Conservation (phyloP, 78 protist species). For the Dictyostelium brefeldianum region DNA sequence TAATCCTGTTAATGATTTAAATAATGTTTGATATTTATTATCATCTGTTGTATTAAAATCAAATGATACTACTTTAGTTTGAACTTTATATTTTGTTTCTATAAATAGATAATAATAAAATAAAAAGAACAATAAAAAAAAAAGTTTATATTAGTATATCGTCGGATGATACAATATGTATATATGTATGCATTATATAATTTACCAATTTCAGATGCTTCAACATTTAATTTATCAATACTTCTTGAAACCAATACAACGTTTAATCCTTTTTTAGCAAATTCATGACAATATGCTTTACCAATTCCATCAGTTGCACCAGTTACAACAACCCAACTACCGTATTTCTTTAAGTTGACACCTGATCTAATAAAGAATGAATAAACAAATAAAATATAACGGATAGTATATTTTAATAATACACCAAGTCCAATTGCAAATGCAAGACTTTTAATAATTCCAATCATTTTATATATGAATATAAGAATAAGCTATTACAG, state of each 20-base stretch:
- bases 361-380: conserved; percentile 54
- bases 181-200: too few species aligned
- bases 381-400: conserved; percentile 31
- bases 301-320: conserved; percentile 94
- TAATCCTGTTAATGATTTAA: not conserved
- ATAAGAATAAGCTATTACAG: too few species aligned
- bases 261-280: conserved; percentile 85
- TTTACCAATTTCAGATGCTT: conserved; percentile 28
- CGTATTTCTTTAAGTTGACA: conserved; percentile 79
- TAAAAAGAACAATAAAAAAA: not conserved
- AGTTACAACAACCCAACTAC: conserved; percentile 88
- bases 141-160: not conserved
- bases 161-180: too few species aligned
- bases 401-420: not conserved
- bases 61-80: conserved; percentile 46
- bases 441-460: not conserved
- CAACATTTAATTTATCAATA: conserved; percentile 24
- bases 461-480: not conserved
- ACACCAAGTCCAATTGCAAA: not conserved
- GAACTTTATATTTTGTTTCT: conserved; percentile 65
- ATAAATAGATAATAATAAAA: not conserved
- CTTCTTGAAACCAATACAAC: conserved; percentile 81
- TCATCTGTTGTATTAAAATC: conserved; percentile 47
- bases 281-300: conserved; percentile 75
- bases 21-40: not conserved